Conservation (phyloP, 257 asterid species). For the Echium plantagineum region DNA sequence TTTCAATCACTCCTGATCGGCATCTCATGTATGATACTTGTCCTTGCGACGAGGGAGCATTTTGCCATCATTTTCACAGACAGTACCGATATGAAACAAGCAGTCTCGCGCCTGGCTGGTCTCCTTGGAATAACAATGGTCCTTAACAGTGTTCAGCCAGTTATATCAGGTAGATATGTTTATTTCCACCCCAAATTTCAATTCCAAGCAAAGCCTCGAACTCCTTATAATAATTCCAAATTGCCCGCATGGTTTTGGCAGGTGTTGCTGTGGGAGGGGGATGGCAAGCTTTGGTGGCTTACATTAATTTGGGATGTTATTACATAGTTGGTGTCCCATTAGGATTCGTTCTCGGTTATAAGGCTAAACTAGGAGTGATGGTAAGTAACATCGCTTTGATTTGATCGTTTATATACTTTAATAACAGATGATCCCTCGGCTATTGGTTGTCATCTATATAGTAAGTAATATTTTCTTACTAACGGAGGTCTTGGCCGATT, state of each 20-base stretch:
- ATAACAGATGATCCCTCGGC: too few species aligned
- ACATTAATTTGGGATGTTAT: constrained; percentile 64
- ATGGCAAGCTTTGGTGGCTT: constrained; percentile 80
- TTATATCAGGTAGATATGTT: constrained; percentile 52
- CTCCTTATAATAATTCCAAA: too few species aligned
- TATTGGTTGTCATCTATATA: too few species aligned
- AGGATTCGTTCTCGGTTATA: constrained; percentile 56
- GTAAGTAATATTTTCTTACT: not conserved
- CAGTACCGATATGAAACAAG: constrained; percentile 52
- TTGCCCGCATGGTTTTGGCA: constrained; percentile 6
- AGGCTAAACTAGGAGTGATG: constrained; percentile 41
- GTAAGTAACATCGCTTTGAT: too few species aligned
- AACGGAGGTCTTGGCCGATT: not conserved
- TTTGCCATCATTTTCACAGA: constrained; percentile 43
- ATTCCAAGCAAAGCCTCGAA: too few species aligned
- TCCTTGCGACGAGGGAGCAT: constrained; percentile 39
- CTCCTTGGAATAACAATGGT: constrained; percentile 72
- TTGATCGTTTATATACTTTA: too few species aligned
- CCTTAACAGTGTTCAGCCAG: constrained; percentile 87
- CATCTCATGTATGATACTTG: constrained; percentile 40
- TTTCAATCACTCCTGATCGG: constrained; percentile 56
- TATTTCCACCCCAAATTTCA: too few species aligned
- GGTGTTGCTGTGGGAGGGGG: constrained; percentile 87
- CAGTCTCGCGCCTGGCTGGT: constrained; percentile 56
- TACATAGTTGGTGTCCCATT: constrained; percentile 59